These are phyloP conservation scores for Bretschneidera sinensis DNA, from an alignment of 345 rosid species.

Conservation along the genomic window DNA sequence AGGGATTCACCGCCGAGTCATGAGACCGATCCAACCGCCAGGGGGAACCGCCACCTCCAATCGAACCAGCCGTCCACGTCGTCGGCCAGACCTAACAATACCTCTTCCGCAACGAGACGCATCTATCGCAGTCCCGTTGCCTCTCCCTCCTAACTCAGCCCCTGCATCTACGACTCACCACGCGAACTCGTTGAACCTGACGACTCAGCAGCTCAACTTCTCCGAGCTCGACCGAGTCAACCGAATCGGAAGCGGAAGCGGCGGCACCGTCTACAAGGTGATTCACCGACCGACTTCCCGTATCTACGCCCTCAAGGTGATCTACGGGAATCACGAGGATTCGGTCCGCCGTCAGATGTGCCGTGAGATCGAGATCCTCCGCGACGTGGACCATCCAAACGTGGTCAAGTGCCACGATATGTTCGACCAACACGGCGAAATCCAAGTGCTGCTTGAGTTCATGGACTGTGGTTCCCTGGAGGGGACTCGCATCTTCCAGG, in stretches of 20 bases:
- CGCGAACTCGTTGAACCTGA: no score
- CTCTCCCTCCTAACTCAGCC: slow-evolving; percentile 58
- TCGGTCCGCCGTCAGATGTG: slow-evolving; percentile 79
- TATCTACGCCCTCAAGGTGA: slow-evolving; percentile 76
- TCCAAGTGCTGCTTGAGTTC: slow-evolving; percentile 80
- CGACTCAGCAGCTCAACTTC: slow-evolving; percentile 24
- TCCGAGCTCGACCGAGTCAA: slow-evolving; percentile 55
- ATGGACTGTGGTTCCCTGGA: slow-evolving; percentile 90
- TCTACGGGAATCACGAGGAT: slow-evolving; percentile 83
- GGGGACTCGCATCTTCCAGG: slow-evolving; percentile 54
- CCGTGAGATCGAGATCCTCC: slow-evolving; percentile 87
- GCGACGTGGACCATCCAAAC: slow-evolving; percentile 75
- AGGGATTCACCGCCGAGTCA: slow-evolving; percentile 20
- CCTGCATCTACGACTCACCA: slow-evolving; percentile 16
- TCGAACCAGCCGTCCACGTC: slow-evolving; percentile 38
- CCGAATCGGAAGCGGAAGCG: slow-evolving; percentile 89
- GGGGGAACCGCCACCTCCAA: slow-evolving; percentile 20
- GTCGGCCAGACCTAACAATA: slow-evolving; percentile 62
- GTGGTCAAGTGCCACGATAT: slow-evolving; percentile 91
- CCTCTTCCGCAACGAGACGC: slow-evolving; percentile 74
- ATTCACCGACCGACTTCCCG: slow-evolving; percentile 56
- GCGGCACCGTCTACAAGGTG: slow-evolving; percentile 91
- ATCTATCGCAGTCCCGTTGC: slow-evolving; percentile 68
- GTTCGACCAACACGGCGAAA: slow-evolving; percentile 82
- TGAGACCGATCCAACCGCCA: slow-evolving; percentile 57